Percentiles rank a stretch among this genome's conserved stretches.
Conservation (phyloP, 2,329 filamentous ascomycete species). For the Monosporascus sp. region DNA sequence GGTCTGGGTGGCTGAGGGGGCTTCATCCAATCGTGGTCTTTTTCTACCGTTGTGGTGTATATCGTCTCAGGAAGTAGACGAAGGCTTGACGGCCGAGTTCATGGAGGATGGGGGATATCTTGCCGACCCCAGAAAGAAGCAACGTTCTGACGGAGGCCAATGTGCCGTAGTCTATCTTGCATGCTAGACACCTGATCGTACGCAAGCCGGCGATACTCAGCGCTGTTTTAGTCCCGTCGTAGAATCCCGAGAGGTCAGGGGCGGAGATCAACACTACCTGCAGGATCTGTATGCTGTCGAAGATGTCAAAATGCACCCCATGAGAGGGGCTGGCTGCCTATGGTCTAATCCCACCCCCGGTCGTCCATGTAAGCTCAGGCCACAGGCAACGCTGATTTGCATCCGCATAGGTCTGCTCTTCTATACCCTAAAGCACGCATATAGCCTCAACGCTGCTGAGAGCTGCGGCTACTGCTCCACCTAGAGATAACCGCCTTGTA, state of each 20-base stretch:
- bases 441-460: background rate
- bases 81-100: background rate
- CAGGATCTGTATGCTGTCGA: background rate
- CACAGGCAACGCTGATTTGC: background rate
- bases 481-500: too few relatives aligned
- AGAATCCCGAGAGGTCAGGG: background rate
- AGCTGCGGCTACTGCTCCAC: background rate
- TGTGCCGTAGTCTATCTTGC: background rate
- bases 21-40: background rate
- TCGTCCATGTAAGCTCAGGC: background rate
- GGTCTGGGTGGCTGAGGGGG: background rate
- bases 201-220: background rate
- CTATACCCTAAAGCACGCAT: background rate
- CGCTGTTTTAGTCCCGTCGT: background rate
- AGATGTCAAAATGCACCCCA: background rate
- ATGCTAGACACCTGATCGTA: background rate
- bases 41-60: background rate
- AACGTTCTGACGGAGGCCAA: background rate
- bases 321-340: too few relatives aligned
- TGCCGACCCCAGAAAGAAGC: background rate
- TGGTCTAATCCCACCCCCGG: background rate
- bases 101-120: background rate
- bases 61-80: background rate
- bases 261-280: background rate
- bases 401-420: background rate